Conservation (phyloP, 225 moss, liverwort and hornwort species). For the Asterella californica region DNA sequence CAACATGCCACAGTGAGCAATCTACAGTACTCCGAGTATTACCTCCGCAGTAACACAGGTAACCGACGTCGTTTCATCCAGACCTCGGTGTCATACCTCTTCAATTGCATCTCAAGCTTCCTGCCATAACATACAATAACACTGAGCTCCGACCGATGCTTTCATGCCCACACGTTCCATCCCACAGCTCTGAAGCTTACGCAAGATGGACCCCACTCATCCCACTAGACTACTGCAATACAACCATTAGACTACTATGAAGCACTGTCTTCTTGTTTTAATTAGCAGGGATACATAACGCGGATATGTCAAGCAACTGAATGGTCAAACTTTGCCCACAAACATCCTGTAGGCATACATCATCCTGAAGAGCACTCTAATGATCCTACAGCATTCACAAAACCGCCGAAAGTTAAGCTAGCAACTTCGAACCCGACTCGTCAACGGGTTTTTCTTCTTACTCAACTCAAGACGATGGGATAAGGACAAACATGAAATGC, state of each 20-base stretch:
- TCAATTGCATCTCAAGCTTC: slow-evolving; percentile 79
- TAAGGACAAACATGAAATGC: not conserved
- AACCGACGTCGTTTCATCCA: slow-evolving; percentile 69
- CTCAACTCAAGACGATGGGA: not conserved
- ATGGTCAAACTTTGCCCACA: too few relatives aligned
- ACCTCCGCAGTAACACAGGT: slow-evolving; percentile 57
- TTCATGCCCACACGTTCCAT: not conserved
- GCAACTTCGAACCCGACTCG: not conserved
- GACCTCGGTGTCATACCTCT: slow-evolving; percentile 68
- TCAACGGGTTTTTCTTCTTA: not conserved
- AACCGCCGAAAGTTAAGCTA: not conserved
- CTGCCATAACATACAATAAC: slow-evolving; percentile 25
- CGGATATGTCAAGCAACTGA: too few relatives aligned
- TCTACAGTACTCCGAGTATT: slow-evolving; percentile 4
- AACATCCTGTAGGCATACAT: too few relatives aligned
- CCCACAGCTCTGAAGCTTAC: not conserved
- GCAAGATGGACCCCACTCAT: not conserved
- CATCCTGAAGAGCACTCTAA: too few relatives aligned
- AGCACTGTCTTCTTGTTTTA: not conserved
- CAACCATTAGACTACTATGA: too few relatives aligned
- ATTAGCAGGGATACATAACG: too few relatives aligned
- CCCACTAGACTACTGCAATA: too few relatives aligned
- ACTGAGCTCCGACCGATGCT: not conserved
- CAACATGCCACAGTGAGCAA: not conserved
- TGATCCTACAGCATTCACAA: not conserved